These are phyloP conservation scores for Candida insectalens DNA, from an alignment of 805 yeast species.

Conservation along the genomic window DNA sequence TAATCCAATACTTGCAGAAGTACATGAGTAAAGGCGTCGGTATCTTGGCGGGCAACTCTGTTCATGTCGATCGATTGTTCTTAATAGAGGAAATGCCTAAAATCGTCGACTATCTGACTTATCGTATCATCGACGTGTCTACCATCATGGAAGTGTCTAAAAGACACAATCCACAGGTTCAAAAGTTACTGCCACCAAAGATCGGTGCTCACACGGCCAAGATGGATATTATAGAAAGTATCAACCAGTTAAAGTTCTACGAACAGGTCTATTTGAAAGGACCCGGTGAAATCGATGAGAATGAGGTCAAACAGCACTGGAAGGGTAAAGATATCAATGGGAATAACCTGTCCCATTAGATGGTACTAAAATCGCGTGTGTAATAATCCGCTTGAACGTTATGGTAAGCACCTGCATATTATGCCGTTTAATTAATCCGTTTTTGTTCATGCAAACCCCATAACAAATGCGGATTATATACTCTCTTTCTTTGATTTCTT, in stretches of 20 bases:
- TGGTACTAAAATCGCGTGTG: no score
- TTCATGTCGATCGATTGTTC: slow-evolving; percentile 85
- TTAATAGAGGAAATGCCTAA: slow-evolving; percentile 77
- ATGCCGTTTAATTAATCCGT: no score
- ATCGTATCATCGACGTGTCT: slow-evolving; percentile 87
- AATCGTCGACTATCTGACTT: slow-evolving; percentile 49
- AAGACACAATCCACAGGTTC: slow-evolving; percentile 64
- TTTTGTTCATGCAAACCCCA: no score
- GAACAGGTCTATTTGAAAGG: slow-evolving; percentile 47
- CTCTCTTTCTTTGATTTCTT: no score
- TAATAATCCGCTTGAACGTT: no score
- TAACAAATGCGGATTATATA: no score
- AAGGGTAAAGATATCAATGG: slow-evolving; percentile 4
- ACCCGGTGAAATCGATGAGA: slow-evolving; percentile 10
- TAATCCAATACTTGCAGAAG: slow-evolving; percentile 49
- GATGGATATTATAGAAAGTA: slow-evolving; percentile 83
- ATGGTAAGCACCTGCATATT: no score
- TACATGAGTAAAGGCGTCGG: slow-evolving; percentile 51
- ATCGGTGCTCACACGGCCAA: slow-evolving; percentile 74
- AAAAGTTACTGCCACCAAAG: slow-evolving; percentile 53
- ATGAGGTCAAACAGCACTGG: slow-evolving; percentile 1
- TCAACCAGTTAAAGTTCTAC: slow-evolving; percentile 73
- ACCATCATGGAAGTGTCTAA: slow-evolving; percentile 69
- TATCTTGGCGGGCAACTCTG: slow-evolving; percentile 81
- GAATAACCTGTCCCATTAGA: slow-evolving; percentile 1